These are phyloP conservation scores for Fonsecaea pugnacius DNA, from an alignment of 2,329 filamentous ascomycete species.

Conservation along the genomic window DNA sequence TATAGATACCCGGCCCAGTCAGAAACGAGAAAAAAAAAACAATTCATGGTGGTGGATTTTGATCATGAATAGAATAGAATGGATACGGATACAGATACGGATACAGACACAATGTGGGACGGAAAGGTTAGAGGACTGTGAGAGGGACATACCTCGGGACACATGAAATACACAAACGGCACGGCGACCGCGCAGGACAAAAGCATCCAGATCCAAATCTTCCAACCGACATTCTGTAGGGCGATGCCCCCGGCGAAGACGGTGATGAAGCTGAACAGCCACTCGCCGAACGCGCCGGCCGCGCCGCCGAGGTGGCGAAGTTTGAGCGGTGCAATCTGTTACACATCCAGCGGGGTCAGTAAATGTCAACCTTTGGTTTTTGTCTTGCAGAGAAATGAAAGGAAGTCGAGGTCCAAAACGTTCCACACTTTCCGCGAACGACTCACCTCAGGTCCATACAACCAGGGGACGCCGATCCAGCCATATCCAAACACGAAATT, in stretches of 20 bases:
- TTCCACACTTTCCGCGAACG: not conserved
- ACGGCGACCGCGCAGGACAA: slow-evolving; percentile 31
- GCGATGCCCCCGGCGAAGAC: slow-evolving; percentile 31
- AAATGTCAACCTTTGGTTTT: not conserved
- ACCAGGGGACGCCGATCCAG: slow-evolving; percentile 40
- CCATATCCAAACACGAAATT: slow-evolving; percentile 30
- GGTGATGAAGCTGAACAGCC: slow-evolving; percentile 32
- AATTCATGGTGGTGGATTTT: not conserved
- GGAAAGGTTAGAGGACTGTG: not conserved
- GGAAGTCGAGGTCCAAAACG: not conserved
- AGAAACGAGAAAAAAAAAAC: not conserved
- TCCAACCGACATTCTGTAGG: slow-evolving; percentile 39
- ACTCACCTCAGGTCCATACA: slow-evolving; percentile 43
- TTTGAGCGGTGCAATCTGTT: slow-evolving; percentile 44
- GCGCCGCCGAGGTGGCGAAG: slow-evolving; percentile 44
- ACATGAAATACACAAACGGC: slow-evolving; percentile 32
- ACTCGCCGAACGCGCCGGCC: slow-evolving; percentile 44
- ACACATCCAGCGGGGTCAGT: not conserved
- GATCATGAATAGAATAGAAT: not conserved
- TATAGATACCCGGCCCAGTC: slow-evolving; percentile 34
- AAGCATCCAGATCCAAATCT: slow-evolving; percentile 47
- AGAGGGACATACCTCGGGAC: slow-evolving; percentile 29
- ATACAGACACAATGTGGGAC: too few relatives aligned
- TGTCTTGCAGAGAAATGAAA: not conserved
- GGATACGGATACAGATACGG: too few relatives aligned